Percentiles rank a stretch among this genome's conserved stretches.
Evolutionary conservation across 73 alveolate genomes (phyloP).

Genomic region (Chromera velia): DNA sequence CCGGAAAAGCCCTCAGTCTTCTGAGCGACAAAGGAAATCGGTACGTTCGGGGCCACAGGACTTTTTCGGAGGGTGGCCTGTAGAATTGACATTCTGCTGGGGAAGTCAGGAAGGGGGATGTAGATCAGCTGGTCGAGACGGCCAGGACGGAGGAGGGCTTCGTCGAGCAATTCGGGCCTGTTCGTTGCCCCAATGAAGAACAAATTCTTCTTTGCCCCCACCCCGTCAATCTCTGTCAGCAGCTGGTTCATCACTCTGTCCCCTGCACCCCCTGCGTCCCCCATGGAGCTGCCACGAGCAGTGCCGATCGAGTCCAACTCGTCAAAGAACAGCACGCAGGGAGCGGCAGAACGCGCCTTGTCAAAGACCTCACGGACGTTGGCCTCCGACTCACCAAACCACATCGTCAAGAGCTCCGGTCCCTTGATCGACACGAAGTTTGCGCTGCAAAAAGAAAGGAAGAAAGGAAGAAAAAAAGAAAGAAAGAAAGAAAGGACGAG

Average conservation of each 20-base stretch:
- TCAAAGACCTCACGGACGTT: constrained; percentile 77
- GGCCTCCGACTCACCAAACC: constrained; percentile 75
- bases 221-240: constrained; percentile 95
- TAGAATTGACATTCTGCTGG: constrained; percentile 60
- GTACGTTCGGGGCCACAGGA: constrained; percentile 85
- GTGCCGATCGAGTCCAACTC: constrained; percentile 76
- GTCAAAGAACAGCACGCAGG: constrained; percentile 78
- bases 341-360: constrained; percentile 76
- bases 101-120: constrained; percentile 87
- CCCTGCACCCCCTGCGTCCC: constrained; percentile 92
- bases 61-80: constrained; percentile 67
- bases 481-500: too few relatives aligned
- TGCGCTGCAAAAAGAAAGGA: too few relatives aligned
- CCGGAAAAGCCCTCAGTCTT: constrained; percentile 95
- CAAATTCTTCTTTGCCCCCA: constrained; percentile 88
- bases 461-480: too few relatives aligned
- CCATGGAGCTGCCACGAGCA: constrained; percentile 63
- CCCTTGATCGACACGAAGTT: constrained; percentile 83
- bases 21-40: constrained; percentile 78
- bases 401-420: constrained; percentile 80
- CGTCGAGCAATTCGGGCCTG: constrained; percentile 87
- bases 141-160: constrained; percentile 94
- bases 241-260: constrained; percentile 91
- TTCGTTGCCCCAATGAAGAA: constrained; percentile 94
- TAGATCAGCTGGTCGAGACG: constrained; percentile 80